Percentiles rank a stretch among this genome's conserved stretches.
phyloP scores from a whole-genome alignment of 2,329 filamentous ascomycete genomes.

The Tolypocladium tundrense region DNA sequence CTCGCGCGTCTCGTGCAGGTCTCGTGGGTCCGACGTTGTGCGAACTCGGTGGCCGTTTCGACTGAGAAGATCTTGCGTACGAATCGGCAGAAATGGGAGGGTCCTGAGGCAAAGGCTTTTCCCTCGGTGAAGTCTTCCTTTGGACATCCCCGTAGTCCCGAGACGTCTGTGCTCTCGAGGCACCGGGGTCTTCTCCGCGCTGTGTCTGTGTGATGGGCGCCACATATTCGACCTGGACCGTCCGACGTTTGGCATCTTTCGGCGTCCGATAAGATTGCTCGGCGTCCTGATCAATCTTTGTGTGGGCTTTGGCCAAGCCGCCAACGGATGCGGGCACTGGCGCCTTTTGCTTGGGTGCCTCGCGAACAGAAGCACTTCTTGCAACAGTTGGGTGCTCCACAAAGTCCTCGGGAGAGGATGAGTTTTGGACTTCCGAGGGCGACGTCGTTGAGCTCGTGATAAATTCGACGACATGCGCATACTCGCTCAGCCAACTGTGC shows the following conservation, averaged over 20 bases:
- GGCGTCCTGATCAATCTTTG: constrained; percentile 59
- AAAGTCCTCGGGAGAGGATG: constrained; percentile 51
- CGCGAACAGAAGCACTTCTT: constrained; percentile 88
- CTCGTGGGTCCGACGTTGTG: constrained; percentile 23
- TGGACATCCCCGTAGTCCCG: constrained; percentile 33
- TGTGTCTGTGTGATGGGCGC: constrained; percentile 79
- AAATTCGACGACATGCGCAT: constrained; percentile 90
- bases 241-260: constrained; percentile 84
- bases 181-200: constrained; percentile 41
- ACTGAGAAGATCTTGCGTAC: constrained; percentile 24
- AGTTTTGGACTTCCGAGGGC: constrained; percentile 73
- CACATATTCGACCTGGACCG: constrained; percentile 96
- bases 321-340: constrained; percentile 38
- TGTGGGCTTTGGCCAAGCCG: constrained; percentile 63
- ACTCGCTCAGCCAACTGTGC: constrained; percentile 97
- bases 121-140: constrained; percentile 24
- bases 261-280: constrained; percentile 50
- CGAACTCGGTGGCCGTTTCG: constrained; percentile 37
- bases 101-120: constrained; percentile 52
- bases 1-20: constrained; percentile 23
- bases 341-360: constrained; percentile 62
- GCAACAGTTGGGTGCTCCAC: constrained; percentile 53
- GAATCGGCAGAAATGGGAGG: constrained; percentile 36
- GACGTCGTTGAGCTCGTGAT: constrained; percentile 94
- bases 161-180: constrained; percentile 16